These are phyloP conservation scores for Phytopythium ostracodes DNA, from an alignment of 352 stramenopile species.

Conservation along the genomic window DNA sequence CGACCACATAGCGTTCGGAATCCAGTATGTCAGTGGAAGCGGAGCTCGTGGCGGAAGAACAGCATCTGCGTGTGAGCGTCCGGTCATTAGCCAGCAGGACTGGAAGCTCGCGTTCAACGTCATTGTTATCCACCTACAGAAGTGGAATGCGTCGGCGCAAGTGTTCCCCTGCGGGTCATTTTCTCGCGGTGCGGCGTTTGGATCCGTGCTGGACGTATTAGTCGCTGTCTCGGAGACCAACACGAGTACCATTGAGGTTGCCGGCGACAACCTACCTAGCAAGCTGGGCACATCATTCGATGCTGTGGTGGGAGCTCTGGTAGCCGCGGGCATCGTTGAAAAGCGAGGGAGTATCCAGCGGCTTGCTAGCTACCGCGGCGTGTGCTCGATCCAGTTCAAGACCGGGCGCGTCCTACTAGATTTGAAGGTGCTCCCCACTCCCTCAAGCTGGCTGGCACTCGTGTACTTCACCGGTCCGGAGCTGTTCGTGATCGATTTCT, in stretches of 20 bases:
- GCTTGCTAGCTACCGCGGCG: conserved; percentile 18
- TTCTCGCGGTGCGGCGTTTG: conserved; percentile 56
- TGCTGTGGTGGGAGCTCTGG: conserved; percentile 34
- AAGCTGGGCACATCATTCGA: conserved; percentile 12
- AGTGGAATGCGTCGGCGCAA: conserved; percentile 42
- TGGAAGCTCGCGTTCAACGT: conserved; percentile 65
- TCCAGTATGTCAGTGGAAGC: conserved; percentile 22
- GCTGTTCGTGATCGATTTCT: conserved; percentile 42
- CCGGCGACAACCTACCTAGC: background rate
- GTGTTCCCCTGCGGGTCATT: conserved; percentile 73
- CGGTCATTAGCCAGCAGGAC: conserved; percentile 49
- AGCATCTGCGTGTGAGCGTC: conserved; percentile 8
- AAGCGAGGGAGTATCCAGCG: background rate
- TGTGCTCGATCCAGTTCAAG: conserved; percentile 66
- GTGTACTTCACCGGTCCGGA: conserved; percentile 76
- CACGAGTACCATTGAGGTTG: too few relatives aligned
- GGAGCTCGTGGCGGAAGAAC: background rate
- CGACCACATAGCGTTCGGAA: conserved; percentile 28
- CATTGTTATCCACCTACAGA: conserved; percentile 56
- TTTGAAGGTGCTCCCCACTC: conserved; percentile 56
- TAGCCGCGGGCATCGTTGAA: conserved; percentile 33
- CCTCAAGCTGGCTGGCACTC: conserved; percentile 63
- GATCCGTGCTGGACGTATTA: conserved; percentile 71
- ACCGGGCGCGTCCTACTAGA: conserved; percentile 49
- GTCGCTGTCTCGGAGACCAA: conserved; percentile 30